Base-by-base conservation (phyloP, 306 rosid species). In the Fragaria iinumae region DNA sequence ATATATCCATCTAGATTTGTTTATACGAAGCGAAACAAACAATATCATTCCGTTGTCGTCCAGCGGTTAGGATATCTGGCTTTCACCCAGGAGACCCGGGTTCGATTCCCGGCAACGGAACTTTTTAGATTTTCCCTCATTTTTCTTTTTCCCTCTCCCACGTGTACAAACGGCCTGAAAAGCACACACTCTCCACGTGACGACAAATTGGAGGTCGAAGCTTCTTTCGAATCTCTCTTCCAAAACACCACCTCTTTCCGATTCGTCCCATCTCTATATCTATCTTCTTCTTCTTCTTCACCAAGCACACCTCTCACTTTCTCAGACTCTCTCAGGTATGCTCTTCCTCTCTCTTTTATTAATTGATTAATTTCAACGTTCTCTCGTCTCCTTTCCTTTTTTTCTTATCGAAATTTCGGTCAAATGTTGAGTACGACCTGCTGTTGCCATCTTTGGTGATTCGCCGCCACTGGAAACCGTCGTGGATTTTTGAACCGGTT, bases 101-200 rank as follows among this genome's bases (percentile, higher is more conserved):
- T 93, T 91, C 97, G 93, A 94, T 90, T 91, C 93, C 94, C 96
- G 95, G 97, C 96, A 90, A 82, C 73, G 89, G 94, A 91, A 90
- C 0, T 12, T 77, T 65, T 71, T 11, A 10, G 3, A 5, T n/a
- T 44, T 45, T 12, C 1, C 8, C 4, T 41, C 13, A 8, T 1
- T 20, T 41, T 10, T 11, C 0, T n/a, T n/a, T 44, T 45, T 12
- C 1, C 8, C 4, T 41, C 13, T 1, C 6, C 59, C 59, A 74
- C 70, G 60, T 45, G 78, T 45, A 59, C 39, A 41, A 57, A 18
- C 55, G 32, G 20, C 77, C 38, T 12, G 69, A 25, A 25, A 74
- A 60, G 39, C 29, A 3, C 41, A 29, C 21, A 48, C 3, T 0
- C 14, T 27, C 67, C 71, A 74, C 70, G 71, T 74, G 78, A 44